A percentile compares a stretch with the other conserved stretches of the same genome.
Evolutionary conservation across 1,139 yeast species (phyloP).

Genomic region (Saccharomyces uvarum): DNA sequence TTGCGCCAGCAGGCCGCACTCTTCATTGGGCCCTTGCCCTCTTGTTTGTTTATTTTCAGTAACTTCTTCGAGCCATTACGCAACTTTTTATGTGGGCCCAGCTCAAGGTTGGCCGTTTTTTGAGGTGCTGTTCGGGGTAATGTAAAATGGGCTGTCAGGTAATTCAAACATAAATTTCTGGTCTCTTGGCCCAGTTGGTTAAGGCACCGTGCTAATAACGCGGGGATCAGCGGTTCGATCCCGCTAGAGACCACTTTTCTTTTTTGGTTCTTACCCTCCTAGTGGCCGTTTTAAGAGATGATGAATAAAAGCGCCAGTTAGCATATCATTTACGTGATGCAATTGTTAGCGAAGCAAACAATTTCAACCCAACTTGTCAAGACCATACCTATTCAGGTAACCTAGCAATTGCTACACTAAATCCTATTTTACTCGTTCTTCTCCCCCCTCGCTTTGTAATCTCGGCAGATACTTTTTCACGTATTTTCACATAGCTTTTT

Average conservation of each 20-base stretch:
- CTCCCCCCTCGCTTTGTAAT: neutral
- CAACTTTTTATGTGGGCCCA: no score
- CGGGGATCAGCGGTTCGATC: constrained; percentile 34
- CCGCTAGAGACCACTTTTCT: constrained; percentile 31
- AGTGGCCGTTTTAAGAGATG: neutral
- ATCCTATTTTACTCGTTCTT: neutral
- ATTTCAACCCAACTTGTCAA: neutral
- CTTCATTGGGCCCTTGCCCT: no score
- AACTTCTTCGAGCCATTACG: neutral
- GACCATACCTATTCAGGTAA: no score
- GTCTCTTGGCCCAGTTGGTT: constrained; percentile 34
- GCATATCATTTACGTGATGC: neutral
- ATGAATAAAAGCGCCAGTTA: neutral
- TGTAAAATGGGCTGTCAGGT: neutral
- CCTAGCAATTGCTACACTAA: no score
- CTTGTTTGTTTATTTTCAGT: neutral
- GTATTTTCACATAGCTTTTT: neutral
- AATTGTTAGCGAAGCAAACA: neutral
- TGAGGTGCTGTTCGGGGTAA: no score
- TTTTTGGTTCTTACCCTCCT: constrained; percentile 1
- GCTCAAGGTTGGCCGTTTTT: neutral
- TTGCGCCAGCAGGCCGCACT: neutral
- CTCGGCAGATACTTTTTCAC: neutral
- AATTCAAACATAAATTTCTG: constrained; percentile 4
- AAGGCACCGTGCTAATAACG: constrained; percentile 34